A percentile compares a stretch with the other conserved stretches of the same genome.
Conservation (phyloP, 495 filamentous ascomycete species). For the Wilcoxina mikolae region DNA sequence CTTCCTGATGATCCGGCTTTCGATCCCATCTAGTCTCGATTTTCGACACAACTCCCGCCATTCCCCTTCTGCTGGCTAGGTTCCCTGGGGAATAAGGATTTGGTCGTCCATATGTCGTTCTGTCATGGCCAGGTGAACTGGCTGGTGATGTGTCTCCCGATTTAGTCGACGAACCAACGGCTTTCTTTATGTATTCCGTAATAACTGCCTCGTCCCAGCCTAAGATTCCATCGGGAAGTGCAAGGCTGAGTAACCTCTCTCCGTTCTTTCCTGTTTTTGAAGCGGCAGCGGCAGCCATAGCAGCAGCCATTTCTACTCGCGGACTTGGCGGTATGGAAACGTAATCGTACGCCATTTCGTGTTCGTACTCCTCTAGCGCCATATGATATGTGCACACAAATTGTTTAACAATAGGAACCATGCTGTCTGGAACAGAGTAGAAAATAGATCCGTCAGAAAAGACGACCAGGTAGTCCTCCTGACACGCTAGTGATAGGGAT, state of each 20-base stretch:
- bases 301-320: not conserved
- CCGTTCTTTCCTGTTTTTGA: not conserved
- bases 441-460: slow-evolving; percentile 5
- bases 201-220: slow-evolving; percentile 5
- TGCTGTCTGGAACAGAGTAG: slow-evolving; percentile 2
- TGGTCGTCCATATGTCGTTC: not conserved
- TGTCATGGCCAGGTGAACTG: not conserved
- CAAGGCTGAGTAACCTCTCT: not conserved
- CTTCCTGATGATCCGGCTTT: too few relatives aligned
- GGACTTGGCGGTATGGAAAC: not conserved
- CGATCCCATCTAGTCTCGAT: not conserved
- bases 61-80: not conserved
- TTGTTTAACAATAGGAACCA: not conserved
- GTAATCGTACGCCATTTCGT: not conserved
- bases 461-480: slow-evolving; percentile 1
- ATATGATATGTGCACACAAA: slow-evolving; percentile 1
- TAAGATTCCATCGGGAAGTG: slow-evolving; percentile 5
- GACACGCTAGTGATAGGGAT: not conserved
- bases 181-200: not conserved
- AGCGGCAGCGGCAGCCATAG: not conserved
- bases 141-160: not conserved
- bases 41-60: not conserved
- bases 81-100: not conserved
- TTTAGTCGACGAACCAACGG: not conserved
- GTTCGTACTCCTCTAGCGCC: not conserved